These are phyloP conservation scores for Aspergillus ochraceus DNA, from an alignment of 2,329 filamentous ascomycete species.

Conservation along the genomic window DNA sequence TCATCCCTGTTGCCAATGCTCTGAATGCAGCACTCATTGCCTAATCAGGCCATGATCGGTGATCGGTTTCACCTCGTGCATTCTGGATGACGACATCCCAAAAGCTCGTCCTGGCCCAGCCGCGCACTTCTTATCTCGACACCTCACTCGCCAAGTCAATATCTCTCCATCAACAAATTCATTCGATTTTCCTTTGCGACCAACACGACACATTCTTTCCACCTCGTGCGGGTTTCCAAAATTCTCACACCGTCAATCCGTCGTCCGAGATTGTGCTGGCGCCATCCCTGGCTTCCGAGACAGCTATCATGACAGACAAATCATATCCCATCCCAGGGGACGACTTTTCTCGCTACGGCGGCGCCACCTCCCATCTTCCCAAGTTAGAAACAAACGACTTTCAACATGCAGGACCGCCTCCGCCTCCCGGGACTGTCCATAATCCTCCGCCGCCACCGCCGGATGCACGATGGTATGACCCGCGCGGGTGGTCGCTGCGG, in stretches of 20 bases:
- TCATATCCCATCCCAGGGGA: constrained; percentile 15
- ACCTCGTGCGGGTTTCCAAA: background rate
- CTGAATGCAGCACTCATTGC: constrained; percentile 12
- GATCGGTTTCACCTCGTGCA: constrained; percentile 2
- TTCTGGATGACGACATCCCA: constrained; percentile 14
- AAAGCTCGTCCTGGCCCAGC: background rate
- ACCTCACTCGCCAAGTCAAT: background rate
- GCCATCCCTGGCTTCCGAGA: background rate
- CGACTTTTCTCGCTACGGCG: constrained; percentile 23
- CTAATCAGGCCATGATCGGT: constrained; percentile 16
- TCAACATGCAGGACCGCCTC: constrained; percentile 18
- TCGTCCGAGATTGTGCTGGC: background rate
- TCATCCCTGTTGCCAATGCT: background rate
- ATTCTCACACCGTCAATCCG: background rate
- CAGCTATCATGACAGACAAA: constrained; percentile 14
- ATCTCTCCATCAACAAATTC: background rate
- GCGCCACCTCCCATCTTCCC: constrained; percentile 19
- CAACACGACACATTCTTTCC: constrained; percentile 1
- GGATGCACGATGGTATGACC: constrained; percentile 45
- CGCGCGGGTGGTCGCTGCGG: constrained; percentile 55
- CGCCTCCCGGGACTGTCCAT: constrained; percentile 9
- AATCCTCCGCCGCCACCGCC: constrained; percentile 6
- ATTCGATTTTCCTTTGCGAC: background rate
- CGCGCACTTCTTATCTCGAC: background rate
- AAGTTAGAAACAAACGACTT: constrained; percentile 15